These are phyloP conservation scores for Aspergillus sclerotiicarbonarius DNA, from an alignment of 495 filamentous ascomycete species.

Conservation along the genomic window DNA sequence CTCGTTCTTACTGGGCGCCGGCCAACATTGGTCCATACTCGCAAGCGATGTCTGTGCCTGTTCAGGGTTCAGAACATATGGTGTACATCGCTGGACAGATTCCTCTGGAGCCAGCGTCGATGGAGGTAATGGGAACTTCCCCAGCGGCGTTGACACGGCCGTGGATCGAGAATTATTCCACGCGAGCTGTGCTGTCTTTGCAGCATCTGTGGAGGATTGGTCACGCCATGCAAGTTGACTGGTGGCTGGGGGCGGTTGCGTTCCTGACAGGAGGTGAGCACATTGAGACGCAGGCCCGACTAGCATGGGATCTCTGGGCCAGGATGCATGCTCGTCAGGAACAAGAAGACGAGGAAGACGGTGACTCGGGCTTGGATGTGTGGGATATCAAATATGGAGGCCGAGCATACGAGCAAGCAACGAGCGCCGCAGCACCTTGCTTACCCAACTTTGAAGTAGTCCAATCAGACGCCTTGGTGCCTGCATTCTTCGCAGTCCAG, in stretches of 20 bases:
- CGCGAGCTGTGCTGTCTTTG: constrained; percentile 62
- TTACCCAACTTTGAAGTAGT: constrained; percentile 35
- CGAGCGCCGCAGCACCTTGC: constrained; percentile 12
- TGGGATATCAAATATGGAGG: constrained; percentile 69
- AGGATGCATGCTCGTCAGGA: constrained; percentile 41
- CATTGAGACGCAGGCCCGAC: constrained; percentile 33
- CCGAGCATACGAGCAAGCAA: constrained; percentile 22
- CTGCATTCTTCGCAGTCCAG: constrained; percentile 70
- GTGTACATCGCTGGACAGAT: constrained; percentile 86
- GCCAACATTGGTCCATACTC: constrained; percentile 98
- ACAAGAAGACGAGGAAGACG: constrained; percentile 29
- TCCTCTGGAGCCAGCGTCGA: constrained; percentile 76
- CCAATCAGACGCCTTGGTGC: constrained; percentile 28
- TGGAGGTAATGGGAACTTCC: constrained; percentile 49
- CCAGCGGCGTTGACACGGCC: constrained; percentile 10
- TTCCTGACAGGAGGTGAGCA: constrained; percentile 53
- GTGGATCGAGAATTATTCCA: constrained; percentile 33
- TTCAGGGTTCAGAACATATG: constrained; percentile 31
- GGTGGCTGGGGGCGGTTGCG: constrained; percentile 71
- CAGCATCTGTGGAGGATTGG: constrained; percentile 93
- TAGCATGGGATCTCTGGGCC: constrained; percentile 53
- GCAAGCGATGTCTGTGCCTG: constrained; percentile 71
- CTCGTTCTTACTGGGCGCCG: constrained; percentile 93
- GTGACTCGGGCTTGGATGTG: constrained; percentile 58
- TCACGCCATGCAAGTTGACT: constrained; percentile 63